Percentiles rank a stretch among this genome's conserved stretches.
Conservation (phyloP, 306 rosid genomes). For the Hylodesmum podocarpum region DNA sequence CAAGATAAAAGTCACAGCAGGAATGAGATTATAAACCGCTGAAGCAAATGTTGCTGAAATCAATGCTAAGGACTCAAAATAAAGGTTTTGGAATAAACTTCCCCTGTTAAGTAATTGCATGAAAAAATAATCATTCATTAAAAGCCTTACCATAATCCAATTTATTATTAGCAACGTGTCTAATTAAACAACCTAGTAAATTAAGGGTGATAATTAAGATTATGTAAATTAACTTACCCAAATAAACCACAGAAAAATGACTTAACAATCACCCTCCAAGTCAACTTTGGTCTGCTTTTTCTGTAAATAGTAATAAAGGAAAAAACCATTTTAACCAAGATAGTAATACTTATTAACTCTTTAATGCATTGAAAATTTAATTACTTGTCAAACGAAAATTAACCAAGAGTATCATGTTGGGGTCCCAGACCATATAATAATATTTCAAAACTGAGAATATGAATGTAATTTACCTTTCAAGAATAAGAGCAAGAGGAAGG, state of each 20-base stretch:
- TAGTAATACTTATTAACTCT: neutral
- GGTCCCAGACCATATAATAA: too few relatives aligned
- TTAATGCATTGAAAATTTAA: too few relatives aligned
- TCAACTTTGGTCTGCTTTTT: slow-evolving; percentile 48
- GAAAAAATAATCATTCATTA: neutral
- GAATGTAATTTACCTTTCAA: slow-evolving; percentile 36
- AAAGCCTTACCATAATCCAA: too few relatives aligned
- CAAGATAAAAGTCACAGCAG: slow-evolving; percentile 44
- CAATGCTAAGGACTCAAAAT: slow-evolving; percentile 30
- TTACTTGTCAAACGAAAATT: neutral
- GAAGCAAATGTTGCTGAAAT: slow-evolving; percentile 46
- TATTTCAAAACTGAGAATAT: too few relatives aligned
- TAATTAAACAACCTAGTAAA: neutral
- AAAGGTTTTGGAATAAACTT: slow-evolving; percentile 45
- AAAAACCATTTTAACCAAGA: neutral
- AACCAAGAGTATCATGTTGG: too few relatives aligned
- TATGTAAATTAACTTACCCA: slow-evolving; percentile 45
- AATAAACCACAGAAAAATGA: slow-evolving; percentile 52
- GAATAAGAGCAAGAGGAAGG: slow-evolving; percentile 41
- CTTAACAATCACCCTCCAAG: slow-evolving; percentile 38
- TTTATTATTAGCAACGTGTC: neutral
- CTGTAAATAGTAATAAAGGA: slow-evolving; percentile 11
- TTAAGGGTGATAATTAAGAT: neutral
- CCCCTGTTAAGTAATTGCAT: slow-evolving; percentile 20
- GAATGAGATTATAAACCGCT: slow-evolving; percentile 42